Evolutionary conservation across 2,329 filamentous ascomycete genomes (phyloP), one percentile per base, ranked within the genome.

Genomic region (Phyllachora maydis): DNA sequence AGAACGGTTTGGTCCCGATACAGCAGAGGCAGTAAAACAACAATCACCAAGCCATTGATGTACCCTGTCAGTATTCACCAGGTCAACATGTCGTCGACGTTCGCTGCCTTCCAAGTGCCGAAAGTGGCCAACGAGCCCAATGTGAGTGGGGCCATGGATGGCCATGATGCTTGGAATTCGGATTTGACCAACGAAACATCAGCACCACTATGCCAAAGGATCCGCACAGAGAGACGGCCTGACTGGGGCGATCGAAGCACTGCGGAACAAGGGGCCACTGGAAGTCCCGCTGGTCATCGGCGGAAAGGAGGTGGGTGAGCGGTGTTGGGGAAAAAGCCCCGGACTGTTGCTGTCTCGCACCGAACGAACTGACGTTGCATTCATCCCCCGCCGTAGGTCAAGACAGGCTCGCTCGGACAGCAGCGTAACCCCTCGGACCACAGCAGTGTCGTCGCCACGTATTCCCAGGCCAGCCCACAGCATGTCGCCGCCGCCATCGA

Each of bases 61-160:
- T n/a, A n/a, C n/a, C n/a, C n/a, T n/a, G n/a, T n/a, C n/a, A n/a
- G n/a, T n/a, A n/a, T n/a, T n/a, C n/a, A n/a, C n/a, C n/a, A n/a
- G n/a, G n/a, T n/a, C n/a, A n/a, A n/a, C n/a, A n/a, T n/a, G n/a
- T n/a, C n/a, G n/a, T n/a, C 70, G 27, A 74, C 69, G 6, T 58
- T 91, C 32, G 83, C 82, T 23, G 62, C 68, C 30, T 95, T 93
- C 64, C 85, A 79, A 56, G 65, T 83, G 24, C 88, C 88, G 23
- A 70, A 70, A 32, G 67, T 93, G 37, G 57, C 66, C 43, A 98
- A 98, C 45, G 88, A 98, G 55, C 81, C 81, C n/a, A 98, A 93
- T 46, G 83, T 92, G 50, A 47, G 78, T 59, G 19, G 16, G 9
- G 19, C 22, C 12, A 12, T 14, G 16, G 4, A 20, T 11, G 10